Conservation (phyloP, 495 filamentous ascomycete genomes). For the Xylaria intraflava region DNA sequence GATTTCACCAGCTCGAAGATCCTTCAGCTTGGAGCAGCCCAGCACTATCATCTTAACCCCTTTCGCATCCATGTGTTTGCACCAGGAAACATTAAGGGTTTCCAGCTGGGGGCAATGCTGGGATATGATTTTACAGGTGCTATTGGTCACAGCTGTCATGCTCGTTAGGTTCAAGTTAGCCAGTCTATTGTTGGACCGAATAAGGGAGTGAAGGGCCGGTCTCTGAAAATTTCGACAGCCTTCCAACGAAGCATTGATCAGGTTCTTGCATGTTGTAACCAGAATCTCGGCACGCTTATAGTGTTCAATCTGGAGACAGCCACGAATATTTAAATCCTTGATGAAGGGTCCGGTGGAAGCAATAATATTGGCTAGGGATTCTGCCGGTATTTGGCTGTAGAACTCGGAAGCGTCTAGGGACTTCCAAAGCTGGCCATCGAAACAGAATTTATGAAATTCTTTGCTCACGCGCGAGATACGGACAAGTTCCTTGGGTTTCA, state of each 20-base stretch:
- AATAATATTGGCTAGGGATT: conserved; percentile 78
- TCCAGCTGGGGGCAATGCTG: conserved; percentile 75
- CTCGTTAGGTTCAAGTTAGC: conserved; percentile 80
- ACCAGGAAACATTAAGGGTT: conserved; percentile 86
- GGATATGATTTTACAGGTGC: conserved; percentile 79
- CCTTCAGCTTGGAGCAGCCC: conserved; percentile 63
- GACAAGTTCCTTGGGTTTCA: conserved; percentile 77
- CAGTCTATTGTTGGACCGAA: conserved; percentile 69
- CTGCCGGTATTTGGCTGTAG: conserved; percentile 78
- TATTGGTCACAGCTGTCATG: conserved; percentile 71
- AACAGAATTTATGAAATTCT: conserved; percentile 78
- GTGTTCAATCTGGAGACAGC: conserved; percentile 62
- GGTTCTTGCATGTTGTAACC: conserved; percentile 72
- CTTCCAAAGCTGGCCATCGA: conserved; percentile 91
- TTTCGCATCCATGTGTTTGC: conserved; percentile 71
- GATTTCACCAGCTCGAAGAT: conserved; percentile 78
- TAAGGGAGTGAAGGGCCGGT: conserved; percentile 68
- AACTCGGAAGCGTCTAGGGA: conserved; percentile 78
- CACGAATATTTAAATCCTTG: conserved; percentile 71
- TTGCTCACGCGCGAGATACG: conserved; percentile 74
- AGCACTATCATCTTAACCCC: conserved; percentile 70
- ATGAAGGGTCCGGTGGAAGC: conserved; percentile 80
- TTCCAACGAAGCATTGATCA: conserved; percentile 80
- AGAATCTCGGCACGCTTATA: conserved; percentile 70
- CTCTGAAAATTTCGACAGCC: conserved; percentile 78